A percentile compares a stretch with the other conserved stretches of the same genome.
Conservation (phyloP, 192 early-diverging fungal genomes). For the Backusella tarrabulga region DNA sequence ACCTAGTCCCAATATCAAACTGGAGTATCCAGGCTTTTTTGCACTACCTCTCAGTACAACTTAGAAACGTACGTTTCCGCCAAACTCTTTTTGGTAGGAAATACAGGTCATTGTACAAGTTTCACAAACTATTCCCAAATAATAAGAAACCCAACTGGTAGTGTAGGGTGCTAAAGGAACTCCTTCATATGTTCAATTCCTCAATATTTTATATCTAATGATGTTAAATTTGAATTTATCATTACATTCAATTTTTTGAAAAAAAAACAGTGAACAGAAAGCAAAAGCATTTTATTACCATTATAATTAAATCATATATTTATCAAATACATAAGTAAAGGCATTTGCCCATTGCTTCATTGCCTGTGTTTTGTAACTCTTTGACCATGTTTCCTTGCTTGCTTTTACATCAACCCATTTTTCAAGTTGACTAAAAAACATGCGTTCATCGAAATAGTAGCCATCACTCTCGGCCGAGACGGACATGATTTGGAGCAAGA, state of each 20-base stretch:
- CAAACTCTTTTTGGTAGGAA: too few relatives aligned
- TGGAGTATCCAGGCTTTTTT: too few relatives aligned
- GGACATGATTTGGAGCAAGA: not conserved
- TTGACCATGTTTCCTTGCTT: not conserved
- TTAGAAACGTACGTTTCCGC: too few relatives aligned
- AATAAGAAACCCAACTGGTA: too few relatives aligned
- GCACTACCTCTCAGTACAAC: too few relatives aligned
- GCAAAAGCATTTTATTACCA: too few relatives aligned
- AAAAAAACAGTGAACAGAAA: not conserved
- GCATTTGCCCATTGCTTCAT: not conserved
- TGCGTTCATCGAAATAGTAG: not conserved
- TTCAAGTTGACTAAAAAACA: not conserved
- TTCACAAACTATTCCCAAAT: too few relatives aligned
- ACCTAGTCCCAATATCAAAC: too few relatives aligned
- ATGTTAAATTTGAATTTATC: not conserved
- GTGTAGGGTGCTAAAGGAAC: not conserved
- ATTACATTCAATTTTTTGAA: not conserved
- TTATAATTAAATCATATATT: not conserved
- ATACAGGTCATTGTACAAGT: too few relatives aligned
- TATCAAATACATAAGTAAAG: not conserved
- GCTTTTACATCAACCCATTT: not conserved
- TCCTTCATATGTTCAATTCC: not conserved
- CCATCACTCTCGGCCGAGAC: not conserved
- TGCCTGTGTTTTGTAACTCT: not conserved
- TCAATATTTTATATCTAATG: not conserved